These are phyloP conservation scores for Aspergillus nidulans DNA, from an alignment of 495 filamentous ascomycete species.

Conservation along the genomic window DNA sequence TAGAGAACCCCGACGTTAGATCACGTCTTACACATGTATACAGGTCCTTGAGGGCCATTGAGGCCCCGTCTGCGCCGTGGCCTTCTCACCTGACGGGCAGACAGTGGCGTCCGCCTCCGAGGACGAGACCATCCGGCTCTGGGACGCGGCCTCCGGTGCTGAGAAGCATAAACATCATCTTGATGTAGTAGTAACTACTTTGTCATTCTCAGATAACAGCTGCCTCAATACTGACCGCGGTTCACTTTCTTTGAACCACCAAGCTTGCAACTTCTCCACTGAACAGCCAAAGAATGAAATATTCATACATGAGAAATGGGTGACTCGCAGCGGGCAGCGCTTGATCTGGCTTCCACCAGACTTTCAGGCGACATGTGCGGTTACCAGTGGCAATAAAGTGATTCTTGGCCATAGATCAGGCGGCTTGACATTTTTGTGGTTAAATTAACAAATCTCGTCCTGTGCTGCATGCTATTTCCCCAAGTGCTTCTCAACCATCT, in stretches of 20 bases:
- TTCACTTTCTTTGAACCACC: background rate
- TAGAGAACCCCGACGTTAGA: too few species aligned
- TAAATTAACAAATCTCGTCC: background rate
- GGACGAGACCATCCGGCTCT: background rate
- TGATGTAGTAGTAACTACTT: background rate
- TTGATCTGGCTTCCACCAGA: constrained; percentile 6
- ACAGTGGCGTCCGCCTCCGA: background rate
- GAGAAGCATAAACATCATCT: background rate
- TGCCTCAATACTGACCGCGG: background rate
- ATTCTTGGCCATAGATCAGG: constrained; percentile 1
- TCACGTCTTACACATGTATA: too few species aligned
- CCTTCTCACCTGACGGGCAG: constrained; percentile 5
- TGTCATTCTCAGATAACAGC: background rate
- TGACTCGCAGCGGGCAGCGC: constrained; percentile 1
- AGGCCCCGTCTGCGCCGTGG: background rate
- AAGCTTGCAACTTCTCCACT: background rate
- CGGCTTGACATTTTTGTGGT: background rate
- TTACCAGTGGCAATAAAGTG: constrained; percentile 1
- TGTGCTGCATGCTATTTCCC: background rate
- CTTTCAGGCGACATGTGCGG: background rate
- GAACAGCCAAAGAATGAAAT: constrained; percentile 3
- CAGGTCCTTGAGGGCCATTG: too few species aligned
- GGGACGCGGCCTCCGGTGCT: background rate
- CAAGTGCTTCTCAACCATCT: background rate
- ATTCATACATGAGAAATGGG: background rate